Base-by-base conservation (phyloP, 2,329 filamentous ascomycete genomes). In the Xylaria sp. region DNA sequence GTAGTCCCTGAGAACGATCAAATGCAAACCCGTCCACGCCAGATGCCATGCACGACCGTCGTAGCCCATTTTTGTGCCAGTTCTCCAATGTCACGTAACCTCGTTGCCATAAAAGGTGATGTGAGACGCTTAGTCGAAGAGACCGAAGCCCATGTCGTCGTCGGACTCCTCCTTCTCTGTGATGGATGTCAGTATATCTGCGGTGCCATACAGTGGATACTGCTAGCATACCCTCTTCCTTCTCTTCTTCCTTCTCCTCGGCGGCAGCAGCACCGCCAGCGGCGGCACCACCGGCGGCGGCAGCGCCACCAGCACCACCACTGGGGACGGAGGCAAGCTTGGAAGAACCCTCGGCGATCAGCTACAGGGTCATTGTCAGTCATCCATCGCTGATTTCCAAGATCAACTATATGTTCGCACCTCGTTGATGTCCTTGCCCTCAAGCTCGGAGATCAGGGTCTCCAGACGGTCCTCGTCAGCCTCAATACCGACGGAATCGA, bases 251-350 rank as follows among this genome's bases (percentile, higher is more conserved):
- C 79, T 87, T 86, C 82, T 90, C 89, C 80, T 87, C 88, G 75
- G 88, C 89, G 76, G 85, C 90, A 75, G 84, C 89, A 77, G 84
- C 90, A 77, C 85, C 92, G 77, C 85, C 92, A 75, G 63, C 75
- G 58, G 85, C 90, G 76, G 85, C 91, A 78, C 85, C 91, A 79
- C 85, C 92, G 80, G 85, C 91, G 81, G 85, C 89, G 82, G 86
- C 87, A 78, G 85, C 86, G 79, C 85, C 92, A 83, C 87, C 92
- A 81, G 90, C 93, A 80, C 94, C 94, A 79, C 94, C 96, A 80
- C 93, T 93, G 84, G 96, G 94, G 81, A 99, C 95, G 85, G 95
- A 98, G 78, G 96, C 96, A 80, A 99, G 93, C 91, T 99, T 99
- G 84, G 86, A 80, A 75, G 92, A 90, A 81, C 96, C 96, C 85